A percentile compares a stretch with the other conserved stretches of the same genome.
Evolutionary conservation across 2,329 filamentous ascomycete genomes (phyloP).

Genomic region (Pyricularia pennisetigena): DNA sequence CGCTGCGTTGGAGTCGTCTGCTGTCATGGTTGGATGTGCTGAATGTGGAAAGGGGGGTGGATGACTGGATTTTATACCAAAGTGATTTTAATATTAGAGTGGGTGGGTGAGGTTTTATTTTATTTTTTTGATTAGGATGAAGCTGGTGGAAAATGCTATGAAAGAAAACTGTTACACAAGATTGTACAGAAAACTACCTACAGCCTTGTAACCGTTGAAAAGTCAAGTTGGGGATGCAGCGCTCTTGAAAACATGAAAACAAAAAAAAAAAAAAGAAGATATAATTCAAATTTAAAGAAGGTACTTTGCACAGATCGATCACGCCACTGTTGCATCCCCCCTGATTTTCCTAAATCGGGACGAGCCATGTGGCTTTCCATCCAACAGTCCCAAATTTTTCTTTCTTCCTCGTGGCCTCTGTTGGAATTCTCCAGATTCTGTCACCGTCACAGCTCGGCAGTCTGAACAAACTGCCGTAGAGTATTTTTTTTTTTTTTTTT

Average conservation of each 20-base stretch:
- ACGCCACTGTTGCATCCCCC: background rate
- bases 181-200: background rate
- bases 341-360: background rate
- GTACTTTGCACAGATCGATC: background rate
- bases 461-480: background rate
- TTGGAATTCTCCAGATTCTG: background rate
- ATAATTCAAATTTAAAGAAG: too few species aligned
- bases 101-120: background rate
- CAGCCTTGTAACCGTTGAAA: background rate
- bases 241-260: background rate
- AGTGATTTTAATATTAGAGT: background rate
- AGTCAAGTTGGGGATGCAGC: background rate
- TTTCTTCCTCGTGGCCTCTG: background rate
- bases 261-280: too few species aligned
- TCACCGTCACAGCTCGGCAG: background rate
- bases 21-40: background rate
- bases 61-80: background rate
- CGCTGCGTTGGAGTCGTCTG: background rate
- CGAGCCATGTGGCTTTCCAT: background rate
- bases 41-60: background rate
- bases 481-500: too few species aligned
- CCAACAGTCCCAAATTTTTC: background rate
- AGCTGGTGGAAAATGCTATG: background rate
- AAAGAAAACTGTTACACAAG: background rate
- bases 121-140: background rate